Conservation (phyloP, 805 yeast species). For the Suhomyces prunicola region DNA sequence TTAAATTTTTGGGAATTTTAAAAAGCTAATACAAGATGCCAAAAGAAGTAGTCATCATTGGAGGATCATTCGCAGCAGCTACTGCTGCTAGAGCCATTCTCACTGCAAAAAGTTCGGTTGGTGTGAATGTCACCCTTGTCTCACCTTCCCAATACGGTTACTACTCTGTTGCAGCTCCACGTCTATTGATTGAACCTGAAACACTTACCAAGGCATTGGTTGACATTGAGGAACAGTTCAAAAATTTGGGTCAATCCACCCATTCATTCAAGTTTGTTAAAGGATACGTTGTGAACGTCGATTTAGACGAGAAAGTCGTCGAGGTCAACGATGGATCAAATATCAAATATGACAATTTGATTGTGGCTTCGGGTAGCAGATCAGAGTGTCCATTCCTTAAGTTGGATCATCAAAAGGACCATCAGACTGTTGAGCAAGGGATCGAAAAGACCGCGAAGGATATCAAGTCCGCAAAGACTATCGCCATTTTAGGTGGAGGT, state of each 20-base stretch:
- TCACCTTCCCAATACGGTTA: slow-evolving; percentile 24
- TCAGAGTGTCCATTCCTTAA: slow-evolving; percentile 22
- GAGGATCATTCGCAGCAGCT: slow-evolving; percentile 36
- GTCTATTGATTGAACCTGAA: slow-evolving; percentile 28
- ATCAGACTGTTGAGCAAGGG: slow-evolving; percentile 11
- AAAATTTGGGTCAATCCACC: slow-evolving; percentile 12
- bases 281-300: slow-evolving; percentile 23
- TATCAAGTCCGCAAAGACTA: slow-evolving; percentile 20
- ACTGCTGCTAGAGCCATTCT: slow-evolving; percentile 23
- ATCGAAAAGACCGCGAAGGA: slow-evolving; percentile 13
- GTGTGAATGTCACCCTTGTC: slow-evolving; percentile 21
- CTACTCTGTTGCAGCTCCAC: slow-evolving; percentile 28
- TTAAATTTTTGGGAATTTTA: neutral
- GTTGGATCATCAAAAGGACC: slow-evolving; percentile 16
- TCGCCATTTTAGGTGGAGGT: slow-evolving; percentile 38
- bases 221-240: slow-evolving; percentile 16
- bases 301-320: slow-evolving; percentile 26
- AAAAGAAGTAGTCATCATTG: slow-evolving; percentile 28
- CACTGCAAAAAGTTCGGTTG: slow-evolving; percentile 2
- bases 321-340: slow-evolving; percentile 9
- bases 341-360: slow-evolving; percentile 28
- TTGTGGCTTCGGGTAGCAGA: slow-evolving; percentile 34
- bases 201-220: slow-evolving; percentile 14
- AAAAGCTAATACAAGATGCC: slow-evolving; percentile 1
- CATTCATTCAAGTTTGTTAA: slow-evolving; percentile 17